These are phyloP conservation scores for Leccinum fibrillosum DNA, from an alignment of 768 basidiomycete genomes.

Conservation along the genomic window DNA sequence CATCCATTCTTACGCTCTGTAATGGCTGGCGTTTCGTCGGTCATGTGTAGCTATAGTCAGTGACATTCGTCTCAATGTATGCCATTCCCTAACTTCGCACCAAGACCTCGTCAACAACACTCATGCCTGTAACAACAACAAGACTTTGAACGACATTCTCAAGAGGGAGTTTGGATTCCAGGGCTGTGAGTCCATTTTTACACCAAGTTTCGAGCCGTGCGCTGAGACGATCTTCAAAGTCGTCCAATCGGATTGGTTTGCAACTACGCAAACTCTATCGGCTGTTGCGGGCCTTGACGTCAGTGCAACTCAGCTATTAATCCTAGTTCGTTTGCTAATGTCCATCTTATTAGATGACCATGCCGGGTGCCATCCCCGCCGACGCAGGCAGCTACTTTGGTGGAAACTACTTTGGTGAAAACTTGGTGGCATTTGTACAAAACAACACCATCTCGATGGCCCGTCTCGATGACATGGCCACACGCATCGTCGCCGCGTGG, in stretches of 20 bases:
- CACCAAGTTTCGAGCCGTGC: background rate
- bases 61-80: background rate
- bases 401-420: constrained; percentile 51
- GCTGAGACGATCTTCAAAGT: constrained; percentile 27
- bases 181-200: constrained; percentile 40
- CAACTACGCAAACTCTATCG: constrained; percentile 44
- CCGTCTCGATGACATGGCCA: constrained; percentile 67
- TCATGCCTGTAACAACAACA: constrained; percentile 63
- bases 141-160: constrained; percentile 55
- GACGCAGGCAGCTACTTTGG: constrained; percentile 26
- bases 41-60: constrained; percentile 63
- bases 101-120: constrained; percentile 55
- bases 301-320: constrained; percentile 14
- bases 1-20: constrained; percentile 58
- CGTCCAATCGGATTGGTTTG: constrained; percentile 62
- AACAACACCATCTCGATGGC: constrained; percentile 55
- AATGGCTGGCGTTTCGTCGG: constrained; percentile 59
- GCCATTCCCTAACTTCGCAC: background rate
- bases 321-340: background rate
- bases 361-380: constrained; percentile 59
- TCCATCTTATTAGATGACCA: constrained; percentile 53
- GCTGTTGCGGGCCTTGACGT: constrained; percentile 64
- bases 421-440: constrained; percentile 55
- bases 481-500: constrained; percentile 69
- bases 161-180: constrained; percentile 68